Conservation (phyloP, 208 protist genomes). For the Herpetomonas samuelpessoai region DNA sequence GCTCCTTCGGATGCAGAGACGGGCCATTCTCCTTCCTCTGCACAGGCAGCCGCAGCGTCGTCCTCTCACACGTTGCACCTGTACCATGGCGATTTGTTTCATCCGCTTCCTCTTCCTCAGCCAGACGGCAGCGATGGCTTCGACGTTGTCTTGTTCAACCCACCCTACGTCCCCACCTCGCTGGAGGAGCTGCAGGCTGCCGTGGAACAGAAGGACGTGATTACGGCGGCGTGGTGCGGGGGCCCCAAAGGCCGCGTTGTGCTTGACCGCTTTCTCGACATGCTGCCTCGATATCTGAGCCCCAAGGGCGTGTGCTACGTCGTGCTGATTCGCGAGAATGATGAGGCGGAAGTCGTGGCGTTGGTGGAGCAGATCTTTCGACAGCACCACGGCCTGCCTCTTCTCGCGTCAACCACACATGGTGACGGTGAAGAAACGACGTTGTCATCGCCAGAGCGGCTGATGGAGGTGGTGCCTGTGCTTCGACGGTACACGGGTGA, state of each 20-base stretch:
- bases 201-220: constrained; percentile 41
- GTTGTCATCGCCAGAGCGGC: constrained; percentile 6
- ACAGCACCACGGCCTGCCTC: background rate
- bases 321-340: constrained; percentile 81
- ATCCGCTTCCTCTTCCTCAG: constrained; percentile 26
- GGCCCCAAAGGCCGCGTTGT: constrained; percentile 79
- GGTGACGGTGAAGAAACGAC: constrained; percentile 2
- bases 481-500: constrained; percentile 83
- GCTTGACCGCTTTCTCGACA: constrained; percentile 68
- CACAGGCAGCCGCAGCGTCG: too few species aligned
- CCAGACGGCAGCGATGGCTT: constrained; percentile 23
- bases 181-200: constrained; percentile 70
- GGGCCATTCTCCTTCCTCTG: background rate
- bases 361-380: constrained; percentile 40
- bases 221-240: constrained; percentile 86
- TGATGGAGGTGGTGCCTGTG: constrained; percentile 32
- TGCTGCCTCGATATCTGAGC: constrained; percentile 50
- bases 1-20: too few species aligned
- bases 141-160: constrained; percentile 87
- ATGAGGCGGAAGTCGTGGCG: constrained; percentile 51
- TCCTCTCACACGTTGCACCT: background rate
- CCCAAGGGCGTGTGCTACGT: constrained; percentile 54
- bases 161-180: constrained; percentile 87
- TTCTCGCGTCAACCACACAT: background rate
- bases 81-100: constrained; percentile 38